Conservation (phyloP, 176 grass and related monocot species). For the Cymbopogon citratus region DNA sequence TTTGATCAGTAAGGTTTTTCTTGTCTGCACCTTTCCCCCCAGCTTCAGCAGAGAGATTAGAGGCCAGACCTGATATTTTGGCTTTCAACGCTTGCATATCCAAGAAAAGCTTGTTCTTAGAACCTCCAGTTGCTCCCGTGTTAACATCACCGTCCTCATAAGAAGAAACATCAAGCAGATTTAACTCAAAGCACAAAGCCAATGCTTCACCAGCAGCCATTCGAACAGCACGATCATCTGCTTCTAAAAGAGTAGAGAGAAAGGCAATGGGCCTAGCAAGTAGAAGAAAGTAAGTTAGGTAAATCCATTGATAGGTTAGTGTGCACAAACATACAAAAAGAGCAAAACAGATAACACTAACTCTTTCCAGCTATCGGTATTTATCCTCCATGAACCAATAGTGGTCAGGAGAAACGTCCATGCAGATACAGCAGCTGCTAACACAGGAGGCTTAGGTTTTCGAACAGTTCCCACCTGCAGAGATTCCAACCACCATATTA, state of each 20-base stretch:
- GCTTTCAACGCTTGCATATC: constrained; percentile 87
- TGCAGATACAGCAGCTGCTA: constrained; percentile 76
- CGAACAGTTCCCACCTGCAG: constrained; percentile 70
- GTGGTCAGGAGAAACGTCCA: constrained; percentile 95
- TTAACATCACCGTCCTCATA: constrained; percentile 39
- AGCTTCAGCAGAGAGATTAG: constrained; percentile 68
- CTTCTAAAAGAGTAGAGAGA: constrained; percentile 76
- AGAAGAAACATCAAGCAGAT: constrained; percentile 58
- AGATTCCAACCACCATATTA: constrained; percentile 2
- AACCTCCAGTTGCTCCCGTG: constrained; percentile 33
- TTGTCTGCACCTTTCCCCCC: constrained; percentile 94
- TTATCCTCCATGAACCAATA: constrained; percentile 75
- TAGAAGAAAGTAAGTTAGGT: constrained; percentile 12
- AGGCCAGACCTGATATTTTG: constrained; percentile 66
- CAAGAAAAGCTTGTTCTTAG: constrained; percentile 60
- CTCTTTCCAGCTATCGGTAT: constrained; percentile 94
- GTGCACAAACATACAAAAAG: background rate
- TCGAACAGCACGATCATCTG: constrained; percentile 73
- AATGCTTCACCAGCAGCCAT: constrained; percentile 97
- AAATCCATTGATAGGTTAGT: background rate
- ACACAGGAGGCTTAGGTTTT: constrained; percentile 53
- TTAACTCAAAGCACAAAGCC: constrained; percentile 79
- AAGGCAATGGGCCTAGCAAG: constrained; percentile 57
- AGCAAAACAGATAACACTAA: constrained; percentile 18
- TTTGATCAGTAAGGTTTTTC: constrained; percentile 91